A percentile compares a stretch with the other conserved stretches of the same genome.
Evolutionary conservation across 129 eudicot genomes (phyloP).

Genomic region (Helianthus tuberosus): DNA sequence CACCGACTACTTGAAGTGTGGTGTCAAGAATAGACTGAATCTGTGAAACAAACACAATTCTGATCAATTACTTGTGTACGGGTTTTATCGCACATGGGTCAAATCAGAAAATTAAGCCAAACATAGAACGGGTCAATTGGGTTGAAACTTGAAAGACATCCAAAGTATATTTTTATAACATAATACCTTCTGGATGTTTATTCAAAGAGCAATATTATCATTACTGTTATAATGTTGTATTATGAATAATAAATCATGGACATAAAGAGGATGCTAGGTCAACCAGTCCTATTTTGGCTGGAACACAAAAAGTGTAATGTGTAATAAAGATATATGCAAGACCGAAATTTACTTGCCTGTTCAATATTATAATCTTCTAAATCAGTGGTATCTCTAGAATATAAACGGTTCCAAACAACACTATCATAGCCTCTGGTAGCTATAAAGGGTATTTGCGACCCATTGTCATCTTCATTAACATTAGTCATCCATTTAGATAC

Average conservation of each 20-base stretch:
- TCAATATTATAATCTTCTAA: constrained; percentile 62
- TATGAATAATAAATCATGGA: background rate
- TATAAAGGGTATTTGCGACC: constrained; percentile 63
- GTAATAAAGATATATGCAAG: too few relatives aligned
- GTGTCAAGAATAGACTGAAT: constrained; percentile 69
- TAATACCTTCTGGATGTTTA: background rate
- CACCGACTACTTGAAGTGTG: constrained; percentile 82
- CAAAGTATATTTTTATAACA: background rate
- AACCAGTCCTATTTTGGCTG: background rate
- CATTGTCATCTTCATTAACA: constrained; percentile 38
- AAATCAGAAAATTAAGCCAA: background rate
- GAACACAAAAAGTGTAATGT: constrained; percentile 15
- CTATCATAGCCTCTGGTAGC: constrained; percentile 97
- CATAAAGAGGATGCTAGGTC: background rate
- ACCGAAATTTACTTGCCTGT: constrained; percentile 49
- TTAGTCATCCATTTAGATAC: constrained; percentile 90
- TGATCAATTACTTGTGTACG: background rate
- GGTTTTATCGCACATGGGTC: background rate
- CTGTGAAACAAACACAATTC: constrained; percentile 35
- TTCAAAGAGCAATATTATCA: background rate
- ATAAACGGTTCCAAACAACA: constrained; percentile 96
- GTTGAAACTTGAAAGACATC: background rate
- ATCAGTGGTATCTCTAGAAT: constrained; percentile 76
- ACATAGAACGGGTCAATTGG: background rate
- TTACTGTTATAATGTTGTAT: background rate